Conservation (phyloP, 306 rosid species). For the Cotoneaster glaucophyllus region DNA sequence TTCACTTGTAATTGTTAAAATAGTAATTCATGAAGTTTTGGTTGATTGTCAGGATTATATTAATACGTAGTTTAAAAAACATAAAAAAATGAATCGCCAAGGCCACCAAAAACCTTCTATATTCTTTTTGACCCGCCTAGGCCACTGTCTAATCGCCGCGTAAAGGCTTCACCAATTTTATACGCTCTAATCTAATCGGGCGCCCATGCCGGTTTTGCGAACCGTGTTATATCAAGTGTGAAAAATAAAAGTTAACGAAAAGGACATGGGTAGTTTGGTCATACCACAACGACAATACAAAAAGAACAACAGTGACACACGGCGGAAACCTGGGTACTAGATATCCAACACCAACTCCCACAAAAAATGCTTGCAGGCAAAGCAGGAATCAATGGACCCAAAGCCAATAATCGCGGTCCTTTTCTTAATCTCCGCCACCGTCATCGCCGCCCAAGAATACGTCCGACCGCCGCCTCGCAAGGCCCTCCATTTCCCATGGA, state of each 20-base stretch:
- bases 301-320: not conserved
- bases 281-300: not conserved
- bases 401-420: slow-evolving; percentile 19
- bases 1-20: too few relatives aligned
- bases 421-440: slow-evolving; percentile 25
- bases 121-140: too few relatives aligned
- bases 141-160: too few relatives aligned
- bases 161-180: too few relatives aligned
- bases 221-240: too few relatives aligned
- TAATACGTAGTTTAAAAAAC: too few relatives aligned
- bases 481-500: slow-evolving; percentile 56
- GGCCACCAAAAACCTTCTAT: too few relatives aligned
- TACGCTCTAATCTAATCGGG: too few relatives aligned
- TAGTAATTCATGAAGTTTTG: too few relatives aligned
- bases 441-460: slow-evolving; percentile 33
- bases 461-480: slow-evolving; percentile 77
- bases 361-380: not conserved
- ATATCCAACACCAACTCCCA: not conserved
- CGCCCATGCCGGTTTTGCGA: too few relatives aligned
- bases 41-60: too few relatives aligned
- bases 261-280: not conserved
- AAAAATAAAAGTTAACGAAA: not conserved
- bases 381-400: slow-evolving; percentile 29
- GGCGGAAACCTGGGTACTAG: not conserved
- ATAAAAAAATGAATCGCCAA: too few relatives aligned